Evolutionary conservation across 2,329 filamentous ascomycete genomes (phyloP), one percentile per base, ranked within the genome.

Genomic region (Ophiosphaerella narmari): DNA sequence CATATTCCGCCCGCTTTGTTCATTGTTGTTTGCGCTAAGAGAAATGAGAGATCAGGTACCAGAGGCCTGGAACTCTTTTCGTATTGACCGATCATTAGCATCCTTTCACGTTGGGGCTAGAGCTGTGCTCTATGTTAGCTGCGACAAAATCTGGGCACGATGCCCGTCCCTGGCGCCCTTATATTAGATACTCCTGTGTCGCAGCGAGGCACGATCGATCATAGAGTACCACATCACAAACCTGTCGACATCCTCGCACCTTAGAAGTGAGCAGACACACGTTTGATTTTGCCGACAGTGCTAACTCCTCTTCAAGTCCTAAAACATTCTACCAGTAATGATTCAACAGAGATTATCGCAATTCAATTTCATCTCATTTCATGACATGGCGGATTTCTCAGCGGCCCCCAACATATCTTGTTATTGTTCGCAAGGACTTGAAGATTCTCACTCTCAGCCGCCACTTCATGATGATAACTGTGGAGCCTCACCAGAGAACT

Each of bases 31-130:
- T 50, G 44, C 43, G 46, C 48, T 54, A 53, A 52, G 44, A 40
- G 50, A 38, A 43, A 24, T 48, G 55, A 21, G 55, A 52, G 54
- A 42, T 48, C 45, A 62, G 46, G 52, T 57, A 62, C 60, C 62
- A 54, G 43, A 37, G 7, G 18, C 23, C 46, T 59, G 60, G 59
- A 43, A 36, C 43, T 37, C 31, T 49, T 34, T 46, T 48, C 32
- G 43, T 50, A 43, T 55, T 45, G 38, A 54, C 44, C 52, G 42
- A 61, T 50, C 43, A 29, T 46, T 45, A 42, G 45, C 50, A 56
- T 43, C 45, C 51, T 51, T 53, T 52, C 33, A 51, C 13, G n/a
- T 42, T 50, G 42, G 42, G 39, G 44, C 50, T 38, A 21, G 39
- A 31, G 32, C 31, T 48, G 32, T 23, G 47, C 44, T 48, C 31